phyloP scores from a whole-genome alignment of 78 protist genomes.

The Dictyostelium capitatum region DNA sequence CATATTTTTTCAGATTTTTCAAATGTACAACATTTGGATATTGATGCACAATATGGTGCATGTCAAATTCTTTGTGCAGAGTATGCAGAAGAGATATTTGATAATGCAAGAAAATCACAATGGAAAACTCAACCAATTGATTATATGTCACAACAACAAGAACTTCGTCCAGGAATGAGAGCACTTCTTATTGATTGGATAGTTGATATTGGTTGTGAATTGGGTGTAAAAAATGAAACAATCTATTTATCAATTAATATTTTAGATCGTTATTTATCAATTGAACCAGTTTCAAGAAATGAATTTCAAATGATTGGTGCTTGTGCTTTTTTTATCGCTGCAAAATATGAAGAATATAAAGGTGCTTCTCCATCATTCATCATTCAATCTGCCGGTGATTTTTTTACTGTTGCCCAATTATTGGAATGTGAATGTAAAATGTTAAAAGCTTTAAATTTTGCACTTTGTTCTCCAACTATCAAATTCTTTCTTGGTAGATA shows the following conservation, averaged over 20 bases:
- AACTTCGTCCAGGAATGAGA: conserved; percentile 90
- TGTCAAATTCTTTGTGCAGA: conserved; percentile 48
- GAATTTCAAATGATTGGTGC: conserved; percentile 95
- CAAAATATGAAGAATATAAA: conserved; percentile 85
- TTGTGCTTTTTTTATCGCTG: conserved; percentile 85
- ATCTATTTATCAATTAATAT: conserved; percentile 92
- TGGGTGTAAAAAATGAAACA: conserved; percentile 87
- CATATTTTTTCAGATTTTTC: conserved; percentile 28
- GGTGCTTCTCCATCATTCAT: conserved; percentile 83
- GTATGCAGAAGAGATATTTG: conserved; percentile 50
- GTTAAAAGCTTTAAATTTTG: conserved; percentile 47
- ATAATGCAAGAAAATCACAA: conserved; percentile 31
- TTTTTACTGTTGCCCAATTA: conserved; percentile 72
- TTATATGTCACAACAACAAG: conserved; percentile 78
- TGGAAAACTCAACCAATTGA: conserved; percentile 49
- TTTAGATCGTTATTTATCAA: conserved; percentile 94
- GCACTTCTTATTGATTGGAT: conserved; percentile 93
- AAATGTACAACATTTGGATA: conserved; percentile 18
- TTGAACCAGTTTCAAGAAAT: conserved; percentile 60
- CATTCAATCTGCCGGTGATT: conserved; percentile 83
- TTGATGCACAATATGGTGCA: conserved; percentile 12
- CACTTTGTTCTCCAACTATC: conserved; percentile 48
- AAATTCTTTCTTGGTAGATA: conserved; percentile 65
- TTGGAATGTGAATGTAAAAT: conserved; percentile 54
- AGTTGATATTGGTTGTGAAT: conserved; percentile 88